Evolutionary conservation across 2,329 filamentous ascomycete genomes (phyloP).

Genomic region (Alternaria angustiovoidea): DNA sequence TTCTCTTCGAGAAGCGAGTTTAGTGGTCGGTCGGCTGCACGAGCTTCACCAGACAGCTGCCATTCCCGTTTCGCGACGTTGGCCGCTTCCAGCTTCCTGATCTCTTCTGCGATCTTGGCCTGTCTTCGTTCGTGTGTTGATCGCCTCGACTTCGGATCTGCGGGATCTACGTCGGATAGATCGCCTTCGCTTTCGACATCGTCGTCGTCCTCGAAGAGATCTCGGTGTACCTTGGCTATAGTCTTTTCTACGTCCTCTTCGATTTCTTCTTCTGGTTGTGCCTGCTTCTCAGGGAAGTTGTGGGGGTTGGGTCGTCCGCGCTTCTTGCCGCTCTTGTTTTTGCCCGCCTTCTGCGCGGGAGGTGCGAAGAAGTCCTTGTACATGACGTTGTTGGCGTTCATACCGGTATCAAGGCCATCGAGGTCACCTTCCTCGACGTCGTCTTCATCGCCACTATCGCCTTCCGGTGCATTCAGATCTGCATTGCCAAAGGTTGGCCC

Average conservation of each 20-base stretch:
- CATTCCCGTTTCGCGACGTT: conserved; percentile 91
- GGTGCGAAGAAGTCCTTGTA: conserved; percentile 95
- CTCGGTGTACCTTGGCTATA: conserved; percentile 85
- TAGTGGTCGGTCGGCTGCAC: conserved; percentile 79
- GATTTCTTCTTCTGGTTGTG: conserved; percentile 27
- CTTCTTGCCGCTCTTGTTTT: conserved; percentile 63
- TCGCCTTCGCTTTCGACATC: conserved; percentile 66
- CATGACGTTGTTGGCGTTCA: conserved; percentile 86
- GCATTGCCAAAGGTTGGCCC: conserved; percentile 86
- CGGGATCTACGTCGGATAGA: conserved; percentile 69
- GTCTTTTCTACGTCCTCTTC: conserved; percentile 78
- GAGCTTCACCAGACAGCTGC: conserved; percentile 88
- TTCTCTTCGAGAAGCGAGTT: conserved; percentile 96
- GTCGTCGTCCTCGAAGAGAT: conserved; percentile 81
- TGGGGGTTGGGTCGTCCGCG: conserved; percentile 64
- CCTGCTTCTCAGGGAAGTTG: conserved; percentile 52
- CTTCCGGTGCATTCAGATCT: conserved; percentile 76
- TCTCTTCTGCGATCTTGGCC: conserved; percentile 86
- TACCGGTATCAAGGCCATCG: conserved; percentile 61
- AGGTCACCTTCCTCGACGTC: conserved; percentile 65
- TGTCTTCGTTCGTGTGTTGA: conserved; percentile 89
- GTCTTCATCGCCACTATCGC: conserved; percentile 71
- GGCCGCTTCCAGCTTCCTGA: conserved; percentile 86
- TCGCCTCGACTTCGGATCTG: conserved; percentile 74
- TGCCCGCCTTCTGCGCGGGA: conserved; percentile 74